Evolutionary conservation across 495 filamentous ascomycete genomes (phyloP).

Genomic region (Trichodelitschia bisporula): DNA sequence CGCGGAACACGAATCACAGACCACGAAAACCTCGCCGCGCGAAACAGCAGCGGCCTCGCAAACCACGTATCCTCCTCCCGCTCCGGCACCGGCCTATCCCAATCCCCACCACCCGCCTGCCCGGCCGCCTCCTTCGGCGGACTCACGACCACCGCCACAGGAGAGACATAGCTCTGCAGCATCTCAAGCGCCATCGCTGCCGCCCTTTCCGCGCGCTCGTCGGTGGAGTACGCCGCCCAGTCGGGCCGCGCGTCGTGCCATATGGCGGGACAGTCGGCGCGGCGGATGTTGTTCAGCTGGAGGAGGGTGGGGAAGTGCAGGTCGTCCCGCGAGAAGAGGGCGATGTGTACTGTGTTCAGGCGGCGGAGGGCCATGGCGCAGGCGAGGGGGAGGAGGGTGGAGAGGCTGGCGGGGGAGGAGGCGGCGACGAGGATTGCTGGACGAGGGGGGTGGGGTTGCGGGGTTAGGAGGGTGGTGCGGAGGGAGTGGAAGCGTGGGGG

Average conservation of each 20-base stretch:
- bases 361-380: slow-evolving; percentile 32
- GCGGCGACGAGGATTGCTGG: slow-evolving; percentile 32
- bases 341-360: slow-evolving; percentile 33
- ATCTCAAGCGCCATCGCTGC: slow-evolving; percentile 14
- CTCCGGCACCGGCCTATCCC: too few species aligned
- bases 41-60: too few species aligned
- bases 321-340: slow-evolving; percentile 27
- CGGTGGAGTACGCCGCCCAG: slow-evolving; percentile 22
- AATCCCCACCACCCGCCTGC: too few species aligned
- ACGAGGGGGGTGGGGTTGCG: too few species aligned
- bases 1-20: too few species aligned
- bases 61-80: too few species aligned
- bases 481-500: too few species aligned
- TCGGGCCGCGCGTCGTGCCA: slow-evolving; percentile 36
- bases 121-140: slow-evolving; percentile 22
- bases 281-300: slow-evolving; percentile 28
- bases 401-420: slow-evolving; percentile 28
- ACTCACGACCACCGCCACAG: slow-evolving; percentile 29
- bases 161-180: slow-evolving; percentile 31
- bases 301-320: slow-evolving; percentile 25
- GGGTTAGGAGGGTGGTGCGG: too few species aligned
- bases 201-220: slow-evolving; percentile 20
- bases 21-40: too few species aligned
- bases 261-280: slow-evolving; percentile 24
- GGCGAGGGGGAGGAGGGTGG: slow-evolving; percentile 29